phyloP scores from a whole-genome alignment of 2,329 filamentous ascomycete genomes.

The Neofusicoccum sp. region DNA sequence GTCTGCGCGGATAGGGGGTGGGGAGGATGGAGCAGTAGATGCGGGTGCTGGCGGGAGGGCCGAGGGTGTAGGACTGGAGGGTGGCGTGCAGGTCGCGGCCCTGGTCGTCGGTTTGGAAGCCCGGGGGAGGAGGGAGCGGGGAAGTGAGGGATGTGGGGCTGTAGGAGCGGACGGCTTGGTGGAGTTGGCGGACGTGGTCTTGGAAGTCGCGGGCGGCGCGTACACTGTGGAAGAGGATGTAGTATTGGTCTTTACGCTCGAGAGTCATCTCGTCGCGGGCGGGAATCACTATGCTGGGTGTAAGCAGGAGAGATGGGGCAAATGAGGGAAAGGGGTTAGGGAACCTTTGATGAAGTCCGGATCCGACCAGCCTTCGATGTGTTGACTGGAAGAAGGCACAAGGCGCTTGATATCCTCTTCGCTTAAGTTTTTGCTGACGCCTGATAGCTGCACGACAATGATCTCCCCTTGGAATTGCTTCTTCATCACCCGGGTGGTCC shows the following conservation, averaged over 20 bases:
- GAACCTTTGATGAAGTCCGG: constrained; percentile 58
- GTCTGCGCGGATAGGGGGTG: neutral
- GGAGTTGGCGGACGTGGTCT: constrained; percentile 53
- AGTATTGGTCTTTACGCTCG: constrained; percentile 64
- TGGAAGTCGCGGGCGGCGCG: constrained; percentile 63
- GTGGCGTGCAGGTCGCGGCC: constrained; percentile 37
- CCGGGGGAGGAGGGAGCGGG: constrained; percentile 43
- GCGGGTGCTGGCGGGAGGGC: constrained; percentile 19
- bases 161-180: constrained; percentile 46
- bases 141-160: constrained; percentile 43
- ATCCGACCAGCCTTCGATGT: constrained; percentile 65
- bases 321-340: neutral
- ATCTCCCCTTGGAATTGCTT: neutral
- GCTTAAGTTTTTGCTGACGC: constrained; percentile 57
- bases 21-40: constrained; percentile 29
- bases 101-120: constrained; percentile 37
- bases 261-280: constrained; percentile 63
- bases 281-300: constrained; percentile 54
- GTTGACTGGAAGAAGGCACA: constrained; percentile 54
- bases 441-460: constrained; percentile 25
- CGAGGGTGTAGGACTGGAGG: constrained; percentile 4
- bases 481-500: neutral
- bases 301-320: neutral
- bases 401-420: constrained; percentile 71
- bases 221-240: constrained; percentile 63